Evolutionary conservation across 2,329 filamentous ascomycete species (phyloP).

Genomic region (Cladophialophora psammophila): DNA sequence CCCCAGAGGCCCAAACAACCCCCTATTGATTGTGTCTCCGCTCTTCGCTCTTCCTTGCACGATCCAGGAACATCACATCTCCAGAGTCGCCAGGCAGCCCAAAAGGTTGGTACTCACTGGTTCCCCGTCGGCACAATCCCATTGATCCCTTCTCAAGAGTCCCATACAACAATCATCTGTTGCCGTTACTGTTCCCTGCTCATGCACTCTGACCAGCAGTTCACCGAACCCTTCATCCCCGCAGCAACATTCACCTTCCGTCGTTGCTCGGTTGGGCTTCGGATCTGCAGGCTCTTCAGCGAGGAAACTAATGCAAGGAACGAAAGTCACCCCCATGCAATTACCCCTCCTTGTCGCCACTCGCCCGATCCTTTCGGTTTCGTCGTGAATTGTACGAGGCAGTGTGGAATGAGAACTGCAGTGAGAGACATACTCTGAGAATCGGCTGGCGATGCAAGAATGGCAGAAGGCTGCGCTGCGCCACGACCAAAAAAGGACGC

Average conservation of each 20-base stretch:
- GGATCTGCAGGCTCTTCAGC: constrained; percentile 11
- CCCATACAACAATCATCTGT: neutral
- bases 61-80: neutral
- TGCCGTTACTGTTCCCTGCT: neutral
- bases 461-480: neutral
- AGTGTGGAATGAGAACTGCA: neutral
- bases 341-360: constrained; percentile 13
- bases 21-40: neutral
- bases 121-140: neutral
- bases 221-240: neutral
- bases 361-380: constrained; percentile 1
- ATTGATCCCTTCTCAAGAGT: neutral
- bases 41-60: neutral
- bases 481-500: neutral
- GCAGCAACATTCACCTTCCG: neutral
- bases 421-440: neutral
- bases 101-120: neutral
- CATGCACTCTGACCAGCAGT: neutral
- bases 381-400: neutral
- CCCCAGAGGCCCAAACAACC: neutral
- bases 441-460: neutral
- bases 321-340: constrained; percentile 1
- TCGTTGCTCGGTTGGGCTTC: constrained; percentile 5
- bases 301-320: constrained; percentile 24
- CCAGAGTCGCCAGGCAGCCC: neutral